Base-by-base conservation (phyloP, 306 rosid species). In the Fragaria nilgerrensis region DNA sequence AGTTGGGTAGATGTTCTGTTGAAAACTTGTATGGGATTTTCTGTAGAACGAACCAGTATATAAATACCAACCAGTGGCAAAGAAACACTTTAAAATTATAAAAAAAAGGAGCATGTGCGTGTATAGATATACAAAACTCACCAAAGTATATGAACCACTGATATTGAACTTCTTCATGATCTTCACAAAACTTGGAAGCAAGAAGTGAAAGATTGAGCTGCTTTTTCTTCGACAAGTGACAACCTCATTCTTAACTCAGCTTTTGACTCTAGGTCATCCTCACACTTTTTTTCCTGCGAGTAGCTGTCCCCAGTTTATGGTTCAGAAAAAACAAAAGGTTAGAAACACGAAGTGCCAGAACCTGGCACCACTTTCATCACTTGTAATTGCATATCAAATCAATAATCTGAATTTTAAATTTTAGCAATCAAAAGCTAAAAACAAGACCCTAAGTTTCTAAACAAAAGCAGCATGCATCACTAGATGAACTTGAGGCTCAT, bases 81-180 rank as follows among this genome's bases (percentile, higher is more conserved):
- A 70, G 68, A 55, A 39, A 62, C 12, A 13, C 56, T 50, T 49
- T 20, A 27, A 47, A 37, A 72, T 22, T n/a, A 1, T 1, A 29
- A 13, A 36, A 44, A 8, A 49, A 11, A 53, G n/a, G 39, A 55
- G 45, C 56, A 77, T 58, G 53, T 20, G 39, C 20, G 32, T 9
- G 53, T 25, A 16, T 34, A 55, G 56, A 80, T 73, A 47, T n/a
- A 74, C 25, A 74, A 79, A 77, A 82, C 94, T 88, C 83, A 87
- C 98, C 91, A 94, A 79, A 48, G 98, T 94, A 88, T 86, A 88
- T 77, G 97, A 94, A 77, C 98, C 97, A 37, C 96, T 86, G 74
- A 89, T 86, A 81, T 94, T 94, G 89, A 94, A 94, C 88, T 68
- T 90, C 73, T 91, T 94, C 97, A 94, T 94, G 84, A 90, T 90